A percentile compares a stretch with the other conserved stretches of the same genome.
Conservation (phyloP, 2,329 filamentous ascomycete species). For the Metarhizium humberi region DNA sequence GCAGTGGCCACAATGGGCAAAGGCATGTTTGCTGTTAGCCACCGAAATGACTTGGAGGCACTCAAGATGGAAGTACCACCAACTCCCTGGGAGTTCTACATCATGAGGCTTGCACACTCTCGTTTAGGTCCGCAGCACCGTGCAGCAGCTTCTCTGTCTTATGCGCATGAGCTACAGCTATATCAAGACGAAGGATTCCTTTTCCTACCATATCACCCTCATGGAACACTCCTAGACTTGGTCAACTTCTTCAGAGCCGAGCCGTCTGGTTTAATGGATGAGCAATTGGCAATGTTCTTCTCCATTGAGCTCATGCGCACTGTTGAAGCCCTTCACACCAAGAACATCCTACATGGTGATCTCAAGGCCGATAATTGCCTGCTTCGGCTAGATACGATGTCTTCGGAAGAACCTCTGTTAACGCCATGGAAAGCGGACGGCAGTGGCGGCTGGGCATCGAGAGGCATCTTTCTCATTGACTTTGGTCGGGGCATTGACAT, state of each 20-base stretch:
- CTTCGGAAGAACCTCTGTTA: constrained; percentile 37
- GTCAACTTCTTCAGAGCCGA: constrained; percentile 79
- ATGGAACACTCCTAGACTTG: constrained; percentile 90
- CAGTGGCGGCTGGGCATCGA: constrained; percentile 64
- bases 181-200: constrained; percentile 87
- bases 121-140: constrained; percentile 65
- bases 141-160: constrained; percentile 67
- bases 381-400: constrained; percentile 59
- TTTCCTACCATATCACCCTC: constrained; percentile 75
- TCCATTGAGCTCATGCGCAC: constrained; percentile 83
- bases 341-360: constrained; percentile 80
- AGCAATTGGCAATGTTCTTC: constrained; percentile 91
- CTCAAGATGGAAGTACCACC: constrained; percentile 92
- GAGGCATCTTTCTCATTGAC: constrained; percentile 83
- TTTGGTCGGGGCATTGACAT: constrained; percentile 94
- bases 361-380: constrained; percentile 95
- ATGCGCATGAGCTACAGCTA: constrained; percentile 83
- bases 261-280: constrained; percentile 70
- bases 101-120: constrained; percentile 73
- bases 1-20: constrained; percentile 47
- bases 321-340: constrained; percentile 74
- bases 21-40: constrained; percentile 45
- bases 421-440: constrained; percentile 66
- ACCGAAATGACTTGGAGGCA: constrained; percentile 61
- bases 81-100: constrained; percentile 91